Conservation (phyloP, 768 basidiomycete species). For the Podaxis pistillaris region DNA sequence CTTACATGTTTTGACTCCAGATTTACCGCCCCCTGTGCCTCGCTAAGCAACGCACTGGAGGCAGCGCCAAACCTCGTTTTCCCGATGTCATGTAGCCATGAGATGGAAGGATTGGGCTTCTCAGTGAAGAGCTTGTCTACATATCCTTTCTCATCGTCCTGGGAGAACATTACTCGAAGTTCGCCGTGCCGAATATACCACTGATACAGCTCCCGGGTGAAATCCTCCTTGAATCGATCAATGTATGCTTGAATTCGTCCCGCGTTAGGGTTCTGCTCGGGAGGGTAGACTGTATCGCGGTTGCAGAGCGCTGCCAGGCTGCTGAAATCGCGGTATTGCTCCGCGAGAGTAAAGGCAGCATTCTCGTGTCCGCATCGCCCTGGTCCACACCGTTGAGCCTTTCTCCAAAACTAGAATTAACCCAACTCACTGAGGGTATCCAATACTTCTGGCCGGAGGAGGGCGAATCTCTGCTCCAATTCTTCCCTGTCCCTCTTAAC, state of each 20-base stretch:
- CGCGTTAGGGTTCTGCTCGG: slow-evolving; percentile 62
- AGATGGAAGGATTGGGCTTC: slow-evolving; percentile 56
- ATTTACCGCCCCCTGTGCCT: slow-evolving; percentile 53
- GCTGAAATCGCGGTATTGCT: slow-evolving; percentile 82
- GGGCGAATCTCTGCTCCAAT: slow-evolving; percentile 64
- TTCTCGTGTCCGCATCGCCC: slow-evolving; percentile 65
- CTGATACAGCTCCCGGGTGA: slow-evolving; percentile 85
- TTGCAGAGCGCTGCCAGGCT: slow-evolving; percentile 86
- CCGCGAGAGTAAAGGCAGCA: slow-evolving; percentile 80
- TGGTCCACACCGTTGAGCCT: slow-evolving; percentile 26
- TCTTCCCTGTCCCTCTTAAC: slow-evolving; percentile 55
- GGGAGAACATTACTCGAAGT: slow-evolving; percentile 76
- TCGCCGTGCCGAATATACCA: slow-evolving; percentile 94
- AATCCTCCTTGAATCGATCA: slow-evolving; percentile 75
- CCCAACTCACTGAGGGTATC: slow-evolving; percentile 70
- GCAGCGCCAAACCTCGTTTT: slow-evolving; percentile 66
- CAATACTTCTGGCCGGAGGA: slow-evolving; percentile 73
- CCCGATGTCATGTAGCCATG: slow-evolving; percentile 88
- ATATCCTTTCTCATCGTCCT: slow-evolving; percentile 63
- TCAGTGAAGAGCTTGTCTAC: slow-evolving; percentile 73
- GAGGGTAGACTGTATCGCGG: slow-evolving; percentile 59
- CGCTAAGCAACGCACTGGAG: slow-evolving; percentile 59
- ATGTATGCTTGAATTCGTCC: slow-evolving; percentile 69
- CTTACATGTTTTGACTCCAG: slow-evolving; percentile 79
- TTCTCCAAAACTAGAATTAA: neutral